These are phyloP conservation scores for Dicorynia guianensis DNA, from an alignment of 306 rosid genomes.

Conservation along the genomic window DNA sequence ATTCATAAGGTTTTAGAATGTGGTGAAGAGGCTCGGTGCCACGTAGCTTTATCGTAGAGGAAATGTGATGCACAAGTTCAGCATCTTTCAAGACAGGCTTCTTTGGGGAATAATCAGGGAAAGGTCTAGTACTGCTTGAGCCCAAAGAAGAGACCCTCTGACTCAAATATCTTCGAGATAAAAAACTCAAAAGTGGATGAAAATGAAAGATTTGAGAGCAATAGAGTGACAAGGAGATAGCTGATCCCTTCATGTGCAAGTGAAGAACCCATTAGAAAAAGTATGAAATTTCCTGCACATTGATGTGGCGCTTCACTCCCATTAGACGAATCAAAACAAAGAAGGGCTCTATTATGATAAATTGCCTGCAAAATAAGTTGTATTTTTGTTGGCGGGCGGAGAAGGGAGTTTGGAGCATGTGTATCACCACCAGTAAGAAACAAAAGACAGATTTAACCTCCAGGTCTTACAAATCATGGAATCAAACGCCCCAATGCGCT, in stretches of 20 bases:
- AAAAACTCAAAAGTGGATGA: constrained; percentile 10
- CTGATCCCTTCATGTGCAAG: constrained; percentile 66
- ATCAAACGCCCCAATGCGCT: too few relatives aligned
- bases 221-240: constrained; percentile 39
- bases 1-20: constrained; percentile 65
- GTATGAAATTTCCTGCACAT: constrained; percentile 31
- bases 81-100: constrained; percentile 66
- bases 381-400: not conserved
- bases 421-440: too few relatives aligned
- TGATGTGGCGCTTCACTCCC: constrained; percentile 30
- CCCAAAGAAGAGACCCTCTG: constrained; percentile 36
- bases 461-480: too few relatives aligned
- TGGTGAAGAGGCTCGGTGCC: constrained; percentile 68
- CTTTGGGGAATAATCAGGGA: constrained; percentile 85
- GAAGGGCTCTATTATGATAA: constrained; percentile 39
- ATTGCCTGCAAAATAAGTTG: constrained; percentile 40
- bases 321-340: constrained; percentile 31
- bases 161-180: constrained; percentile 37
- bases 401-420: not conserved
- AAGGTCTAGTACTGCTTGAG: constrained; percentile 64
- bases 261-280: constrained; percentile 52
- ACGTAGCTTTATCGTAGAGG: constrained; percentile 69
- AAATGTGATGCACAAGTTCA: constrained; percentile 65
- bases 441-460: too few relatives aligned
- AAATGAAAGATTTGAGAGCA: constrained; percentile 37